Percentiles rank a stretch among this genome's conserved stretches.
phyloP scores from a whole-genome alignment of 1,284 basidiomycete species.

The Ceratobasidium sp. region DNA sequence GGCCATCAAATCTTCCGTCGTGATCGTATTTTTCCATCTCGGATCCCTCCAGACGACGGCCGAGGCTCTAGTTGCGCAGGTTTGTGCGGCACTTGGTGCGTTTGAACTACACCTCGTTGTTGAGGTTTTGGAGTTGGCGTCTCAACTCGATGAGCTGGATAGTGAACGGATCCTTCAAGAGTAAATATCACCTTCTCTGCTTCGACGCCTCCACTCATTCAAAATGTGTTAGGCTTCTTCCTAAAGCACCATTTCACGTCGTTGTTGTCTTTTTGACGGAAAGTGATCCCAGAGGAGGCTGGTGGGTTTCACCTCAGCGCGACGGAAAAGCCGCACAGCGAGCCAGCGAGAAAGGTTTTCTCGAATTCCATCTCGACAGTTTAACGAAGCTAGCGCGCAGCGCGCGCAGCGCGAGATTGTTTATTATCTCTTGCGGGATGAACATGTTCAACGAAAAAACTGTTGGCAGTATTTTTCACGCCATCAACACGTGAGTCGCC shows the following conservation, averaged over 20 bases:
- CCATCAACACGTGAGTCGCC: background rate
- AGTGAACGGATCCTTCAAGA: no score
- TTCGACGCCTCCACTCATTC: no score
- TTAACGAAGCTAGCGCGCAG: background rate
- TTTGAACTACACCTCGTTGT: no score
- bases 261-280: conserved; percentile 31
- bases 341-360: background rate
- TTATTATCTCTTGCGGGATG: conserved; percentile 4
- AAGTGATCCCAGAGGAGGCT: conserved; percentile 28
- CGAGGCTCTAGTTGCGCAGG: no score
- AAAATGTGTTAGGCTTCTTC: conserved; percentile 3
- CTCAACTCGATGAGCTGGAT: no score
- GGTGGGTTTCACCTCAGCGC: background rate
- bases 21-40: no score
- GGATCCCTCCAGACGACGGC: no score
- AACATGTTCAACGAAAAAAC: conserved; percentile 11
- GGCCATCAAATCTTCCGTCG: no score
- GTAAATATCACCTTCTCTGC: no score
- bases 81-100: no score
- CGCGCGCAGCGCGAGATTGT: conserved; percentile 19
- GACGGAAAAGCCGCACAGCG: background rate
- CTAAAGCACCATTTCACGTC: conserved; percentile 28
- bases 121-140: no score
- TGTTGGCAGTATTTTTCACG: background rate
- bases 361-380: background rate